Evolutionary conservation across 2,329 filamentous ascomycete species (phyloP).

Genomic region (Geoglossum cookeanum): DNA sequence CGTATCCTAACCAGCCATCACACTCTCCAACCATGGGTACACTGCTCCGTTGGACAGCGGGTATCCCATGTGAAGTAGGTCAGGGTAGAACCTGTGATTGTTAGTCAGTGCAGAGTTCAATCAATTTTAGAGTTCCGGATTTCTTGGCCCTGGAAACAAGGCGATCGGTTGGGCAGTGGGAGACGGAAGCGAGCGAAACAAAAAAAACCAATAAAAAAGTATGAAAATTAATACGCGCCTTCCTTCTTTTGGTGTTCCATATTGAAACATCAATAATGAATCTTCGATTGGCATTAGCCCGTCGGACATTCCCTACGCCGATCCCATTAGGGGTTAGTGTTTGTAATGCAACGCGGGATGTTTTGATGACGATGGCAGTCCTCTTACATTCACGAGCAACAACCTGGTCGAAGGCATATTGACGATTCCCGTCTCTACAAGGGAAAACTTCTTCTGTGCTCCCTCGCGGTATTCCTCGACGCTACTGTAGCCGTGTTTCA

Average conservation of each 20-base stretch:
- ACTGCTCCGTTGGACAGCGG: slow-evolving; percentile 37
- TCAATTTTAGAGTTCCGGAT: not conserved
- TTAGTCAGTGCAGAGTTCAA: slow-evolving; percentile 13
- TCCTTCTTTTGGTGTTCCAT: slow-evolving; percentile 45
- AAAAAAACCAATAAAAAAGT: not conserved
- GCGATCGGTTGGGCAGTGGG: too few species aligned
- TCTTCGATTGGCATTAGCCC: slow-evolving; percentile 52
- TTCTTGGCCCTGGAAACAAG: too few species aligned
- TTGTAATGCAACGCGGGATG: not conserved
- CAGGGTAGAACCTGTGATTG: slow-evolving; percentile 28
- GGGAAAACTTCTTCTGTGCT: slow-evolving; percentile 40
- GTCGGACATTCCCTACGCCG: slow-evolving; percentile 35
- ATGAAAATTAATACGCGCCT: slow-evolving; percentile 20
- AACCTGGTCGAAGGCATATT: slow-evolving; percentile 35
- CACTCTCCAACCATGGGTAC: slow-evolving; percentile 42
- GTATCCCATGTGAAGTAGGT: slow-evolving; percentile 48
- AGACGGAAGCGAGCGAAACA: not conserved
- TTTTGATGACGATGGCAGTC: not conserved
- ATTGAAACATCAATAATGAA: slow-evolving; percentile 42
- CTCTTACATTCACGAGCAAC: slow-evolving; percentile 38
- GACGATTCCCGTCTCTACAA: slow-evolving; percentile 39
- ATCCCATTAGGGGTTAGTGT: not conserved
- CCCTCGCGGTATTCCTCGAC: slow-evolving; percentile 35
- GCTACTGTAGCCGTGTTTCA: slow-evolving; percentile 41
- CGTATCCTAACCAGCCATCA: slow-evolving; percentile 20